These are phyloP conservation scores for Pythium phragmiticola DNA, from an alignment of 352 stramenopile species.

Conservation along the genomic window DNA sequence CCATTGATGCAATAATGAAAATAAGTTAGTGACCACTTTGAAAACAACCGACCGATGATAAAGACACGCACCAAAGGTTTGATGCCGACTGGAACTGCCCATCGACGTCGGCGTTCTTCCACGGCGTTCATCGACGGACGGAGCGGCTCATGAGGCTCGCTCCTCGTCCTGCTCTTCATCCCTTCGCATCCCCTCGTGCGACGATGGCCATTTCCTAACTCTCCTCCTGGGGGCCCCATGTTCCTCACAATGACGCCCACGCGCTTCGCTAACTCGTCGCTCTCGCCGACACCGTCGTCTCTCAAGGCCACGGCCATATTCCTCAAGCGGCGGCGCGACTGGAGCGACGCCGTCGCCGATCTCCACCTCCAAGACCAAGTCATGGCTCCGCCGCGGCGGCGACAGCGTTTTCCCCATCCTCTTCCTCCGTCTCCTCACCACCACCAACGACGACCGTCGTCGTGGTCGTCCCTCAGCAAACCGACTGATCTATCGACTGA, in stretches of 20 bases:
- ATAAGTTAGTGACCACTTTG: background rate
- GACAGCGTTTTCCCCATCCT: background rate
- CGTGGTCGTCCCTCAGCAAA: conserved; percentile 17
- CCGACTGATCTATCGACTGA: background rate
- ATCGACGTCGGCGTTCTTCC: conserved; percentile 1
- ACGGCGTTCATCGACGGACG: background rate
- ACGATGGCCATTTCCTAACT: background rate
- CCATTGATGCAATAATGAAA: background rate
- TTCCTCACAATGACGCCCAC: background rate
- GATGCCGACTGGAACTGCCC: background rate
- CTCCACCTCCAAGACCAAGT: background rate
- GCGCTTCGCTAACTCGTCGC: background rate
- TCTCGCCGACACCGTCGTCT: conserved; percentile 21
- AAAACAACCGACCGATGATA: conserved; percentile 3
- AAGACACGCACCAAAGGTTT: conserved; percentile 1
- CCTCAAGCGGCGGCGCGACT: conserved; percentile 26
- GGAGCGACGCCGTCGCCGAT: background rate
- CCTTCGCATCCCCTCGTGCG: too few relatives aligned
- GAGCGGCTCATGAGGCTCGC: background rate
- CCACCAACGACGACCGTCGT: conserved; percentile 10
- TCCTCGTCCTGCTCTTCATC: background rate
- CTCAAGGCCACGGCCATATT: conserved; percentile 24
- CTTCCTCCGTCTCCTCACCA: conserved; percentile 2
- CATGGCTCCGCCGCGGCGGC: background rate
- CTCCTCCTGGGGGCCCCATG: background rate